Evolutionary conservation across 1,139 yeast species (phyloP), one percentile per base, ranked within the genome.

Genomic region (Debaryomyces subglobosus): DNA sequence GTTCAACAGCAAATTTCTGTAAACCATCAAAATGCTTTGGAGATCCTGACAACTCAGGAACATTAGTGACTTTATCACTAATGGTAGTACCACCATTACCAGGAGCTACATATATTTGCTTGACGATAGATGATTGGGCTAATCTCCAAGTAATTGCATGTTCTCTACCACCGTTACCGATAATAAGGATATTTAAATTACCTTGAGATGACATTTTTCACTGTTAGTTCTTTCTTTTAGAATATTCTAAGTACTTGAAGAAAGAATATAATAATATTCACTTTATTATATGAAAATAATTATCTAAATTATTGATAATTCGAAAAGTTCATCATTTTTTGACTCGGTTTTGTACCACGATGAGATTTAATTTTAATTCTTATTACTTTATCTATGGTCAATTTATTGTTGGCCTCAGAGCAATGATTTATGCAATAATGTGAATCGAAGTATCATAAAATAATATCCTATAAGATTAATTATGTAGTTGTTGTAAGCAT

Each of bases 81-180:
- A 77, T 63, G 29, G 80, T 78, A 37, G 97, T 91, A 46, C 98
- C 99, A 48, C 98, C 99, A 64, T 94, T 95, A 53, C 99, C 99
- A 56, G 98, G 98, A 25, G 98, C 97, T 47, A 94, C 97, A 61
- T 67, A 95, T 59, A 95, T 86, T 54, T 81, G 79, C 53, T 74
- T 72, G 39, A 91, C 96, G 36, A 81, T 69, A 35, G 82, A 71
- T 29, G 97, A 89, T 69, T 90, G 95, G 38, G 88, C 75, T 57
- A 95, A 80, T 64, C 87, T 89, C 97, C 97, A 92, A 16, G 90
- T 88, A 56, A 95, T 79, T 48, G 99, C 98, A 68, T 94, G 98
- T 71, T 95, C 99, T 77, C 99, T 91, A 59, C 99, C 99, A 64
- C 99, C 99, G 72, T 89, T 91, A 62, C 99, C 99, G 60, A 95